Conservation (phyloP, 1,139 yeast genomes). For the Candida albicans region DNA sequence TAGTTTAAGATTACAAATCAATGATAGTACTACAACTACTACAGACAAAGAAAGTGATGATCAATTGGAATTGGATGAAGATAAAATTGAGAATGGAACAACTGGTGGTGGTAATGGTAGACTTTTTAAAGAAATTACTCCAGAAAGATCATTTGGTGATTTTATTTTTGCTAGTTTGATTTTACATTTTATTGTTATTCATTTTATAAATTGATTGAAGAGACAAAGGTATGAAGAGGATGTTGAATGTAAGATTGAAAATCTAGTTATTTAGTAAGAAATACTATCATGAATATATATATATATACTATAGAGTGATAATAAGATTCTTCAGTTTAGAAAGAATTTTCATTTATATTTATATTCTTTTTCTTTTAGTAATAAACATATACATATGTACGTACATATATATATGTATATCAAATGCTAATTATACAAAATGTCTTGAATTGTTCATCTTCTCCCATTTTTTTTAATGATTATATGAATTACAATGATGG, state of each 20-base stretch:
- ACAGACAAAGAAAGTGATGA: too few relatives aligned
- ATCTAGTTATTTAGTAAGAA: not conserved
- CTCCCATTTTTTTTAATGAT: too few relatives aligned
- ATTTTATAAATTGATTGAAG: constrained; percentile 75
- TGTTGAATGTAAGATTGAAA: too few relatives aligned
- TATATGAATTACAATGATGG: too few relatives aligned
- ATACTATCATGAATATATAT: not conserved
- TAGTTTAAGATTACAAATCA: constrained; percentile 70
- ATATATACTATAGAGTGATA: too few relatives aligned
- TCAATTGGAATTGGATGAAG: too few relatives aligned
- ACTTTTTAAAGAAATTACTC: constrained; percentile 56
- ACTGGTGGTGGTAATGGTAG: constrained; percentile 13
- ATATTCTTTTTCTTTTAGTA: too few relatives aligned
- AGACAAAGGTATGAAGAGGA: too few relatives aligned
- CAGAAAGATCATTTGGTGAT: constrained; percentile 87
- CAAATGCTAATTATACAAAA: not conserved
- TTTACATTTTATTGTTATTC: constrained; percentile 84
- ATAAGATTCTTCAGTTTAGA: too few relatives aligned
- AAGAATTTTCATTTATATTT: too few relatives aligned
- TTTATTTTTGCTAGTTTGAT: constrained; percentile 83
- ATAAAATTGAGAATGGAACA: too few relatives aligned
- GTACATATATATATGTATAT: not conserved
- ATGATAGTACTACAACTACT: constrained; percentile 18
- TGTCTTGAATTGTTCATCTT: too few relatives aligned
- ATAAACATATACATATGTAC: not conserved